Evolutionary conservation across 352 stramenopile species (phyloP).

Genomic region (Globisporangium megalacanthum): DNA sequence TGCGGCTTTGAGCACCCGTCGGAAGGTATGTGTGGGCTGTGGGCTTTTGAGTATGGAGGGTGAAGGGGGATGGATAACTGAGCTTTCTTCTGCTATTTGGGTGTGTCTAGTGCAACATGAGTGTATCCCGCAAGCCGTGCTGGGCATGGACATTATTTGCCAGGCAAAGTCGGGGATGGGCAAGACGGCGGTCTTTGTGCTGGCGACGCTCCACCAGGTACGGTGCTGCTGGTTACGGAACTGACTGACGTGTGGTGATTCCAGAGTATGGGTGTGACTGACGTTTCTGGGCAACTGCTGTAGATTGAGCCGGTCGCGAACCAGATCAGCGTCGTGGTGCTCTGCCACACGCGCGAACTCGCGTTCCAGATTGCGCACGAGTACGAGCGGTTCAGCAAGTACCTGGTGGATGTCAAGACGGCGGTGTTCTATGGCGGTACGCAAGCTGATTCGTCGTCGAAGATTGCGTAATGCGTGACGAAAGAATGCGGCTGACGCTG

Average conservation of each 20-base stretch:
- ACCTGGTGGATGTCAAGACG: constrained; percentile 95
- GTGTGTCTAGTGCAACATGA: constrained; percentile 93
- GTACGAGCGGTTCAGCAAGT: constrained; percentile 99
- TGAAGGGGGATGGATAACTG: background rate
- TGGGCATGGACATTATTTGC: constrained; percentile 99
- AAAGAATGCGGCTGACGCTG: constrained; percentile 1
- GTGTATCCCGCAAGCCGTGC: constrained; percentile 98
- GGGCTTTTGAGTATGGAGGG: too few relatives aligned
- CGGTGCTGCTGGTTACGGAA: background rate
- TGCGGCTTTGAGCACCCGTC: constrained; percentile 99
- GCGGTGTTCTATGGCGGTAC: constrained; percentile 95
- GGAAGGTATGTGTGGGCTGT: constrained; percentile 85
- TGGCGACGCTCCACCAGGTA: constrained; percentile 99
- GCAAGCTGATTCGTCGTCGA: background rate
- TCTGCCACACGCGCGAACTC: constrained; percentile 99
- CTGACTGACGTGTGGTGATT: too few relatives aligned
- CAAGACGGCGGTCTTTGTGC: constrained; percentile 99
- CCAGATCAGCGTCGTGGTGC: constrained; percentile 96
- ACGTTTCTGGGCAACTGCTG: background rate
- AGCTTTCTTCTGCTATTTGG: constrained; percentile 13
- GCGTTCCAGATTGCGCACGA: constrained; percentile 99
- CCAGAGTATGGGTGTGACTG: constrained; percentile 1
- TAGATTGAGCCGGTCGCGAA: constrained; percentile 86
- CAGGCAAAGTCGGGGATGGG: constrained; percentile 99
- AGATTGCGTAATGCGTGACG: too few relatives aligned